Percentiles rank a stretch among this genome's conserved stretches.
Conservation (phyloP, 345 rosid genomes). For the Lagerstroemia speciosa region DNA sequence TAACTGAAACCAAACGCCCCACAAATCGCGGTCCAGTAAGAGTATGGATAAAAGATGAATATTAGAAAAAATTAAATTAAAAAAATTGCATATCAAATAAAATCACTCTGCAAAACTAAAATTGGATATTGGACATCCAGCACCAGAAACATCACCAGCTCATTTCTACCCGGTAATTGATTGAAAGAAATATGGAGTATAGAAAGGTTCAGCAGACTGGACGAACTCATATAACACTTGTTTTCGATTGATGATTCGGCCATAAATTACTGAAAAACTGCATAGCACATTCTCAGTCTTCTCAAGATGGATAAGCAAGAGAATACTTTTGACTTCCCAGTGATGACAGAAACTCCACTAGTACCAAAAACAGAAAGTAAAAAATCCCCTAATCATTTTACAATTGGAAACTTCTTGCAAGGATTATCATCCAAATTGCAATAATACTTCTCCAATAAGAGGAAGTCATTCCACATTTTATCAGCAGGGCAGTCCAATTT, state of each 20-base stretch:
- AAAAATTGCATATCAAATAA: background rate
- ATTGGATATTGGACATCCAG: background rate
- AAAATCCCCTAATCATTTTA: background rate
- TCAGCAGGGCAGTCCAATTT: background rate
- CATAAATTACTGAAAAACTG: too few species aligned
- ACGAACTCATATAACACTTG: too few species aligned
- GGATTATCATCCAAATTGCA: background rate
- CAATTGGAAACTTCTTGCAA: background rate
- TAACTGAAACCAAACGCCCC: background rate
- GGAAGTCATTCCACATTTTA: background rate
- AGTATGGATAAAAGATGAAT: background rate
- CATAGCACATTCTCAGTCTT: too few species aligned
- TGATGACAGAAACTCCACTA: background rate
- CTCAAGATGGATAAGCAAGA: too few species aligned
- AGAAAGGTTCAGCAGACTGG: background rate
- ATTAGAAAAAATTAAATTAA: too few species aligned
- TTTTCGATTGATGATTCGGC: too few species aligned
- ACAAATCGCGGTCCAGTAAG: background rate
- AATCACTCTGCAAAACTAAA: background rate
- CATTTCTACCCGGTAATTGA: background rate
- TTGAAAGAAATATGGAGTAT: too few species aligned
- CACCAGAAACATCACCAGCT: background rate
- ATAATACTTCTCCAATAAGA: background rate
- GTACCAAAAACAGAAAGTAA: background rate
- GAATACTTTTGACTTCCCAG: background rate